A percentile compares a stretch with the other conserved stretches of the same genome.
phyloP scores from a whole-genome alignment of 257 asterid species.

The Thymus quinquecostatus region DNA sequence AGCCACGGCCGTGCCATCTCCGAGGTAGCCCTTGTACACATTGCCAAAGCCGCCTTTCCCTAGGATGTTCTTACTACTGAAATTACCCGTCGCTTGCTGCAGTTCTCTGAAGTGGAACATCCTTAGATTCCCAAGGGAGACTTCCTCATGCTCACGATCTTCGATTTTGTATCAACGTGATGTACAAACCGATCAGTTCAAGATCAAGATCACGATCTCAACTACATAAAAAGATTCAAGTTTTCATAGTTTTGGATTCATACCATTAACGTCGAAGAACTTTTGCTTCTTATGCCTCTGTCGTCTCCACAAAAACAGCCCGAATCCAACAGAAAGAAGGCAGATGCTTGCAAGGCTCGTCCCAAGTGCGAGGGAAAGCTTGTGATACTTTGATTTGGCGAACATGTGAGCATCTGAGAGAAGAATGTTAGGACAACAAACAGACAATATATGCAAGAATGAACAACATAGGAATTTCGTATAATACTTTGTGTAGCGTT shows the following conservation, averaged over 20 bases:
- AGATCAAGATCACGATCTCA: not conserved
- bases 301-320: slow-evolving; percentile 68
- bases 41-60: slow-evolving; percentile 97
- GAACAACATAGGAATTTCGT: not conserved
- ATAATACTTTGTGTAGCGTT: slow-evolving; percentile 66
- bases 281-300: slow-evolving; percentile 45
- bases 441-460: not conserved
- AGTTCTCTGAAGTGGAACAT: slow-evolving; percentile 82
- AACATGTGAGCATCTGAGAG: slow-evolving; percentile 50
- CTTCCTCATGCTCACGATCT: slow-evolving; percentile 75
- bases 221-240: not conserved
- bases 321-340: slow-evolving; percentile 60
- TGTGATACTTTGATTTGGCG: slow-evolving; percentile 56
- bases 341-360: slow-evolving; percentile 66
- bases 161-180: slow-evolving; percentile 14
- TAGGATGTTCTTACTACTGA: slow-evolving; percentile 76
- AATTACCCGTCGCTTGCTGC: slow-evolving; percentile 81
- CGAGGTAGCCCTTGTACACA: slow-evolving; percentile 82
- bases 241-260: slow-evolving; percentile 12
- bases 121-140: slow-evolving; percentile 86
- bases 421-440: slow-evolving; percentile 13
- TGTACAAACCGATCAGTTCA: slow-evolving; percentile 9
- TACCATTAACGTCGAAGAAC: slow-evolving; percentile 67
- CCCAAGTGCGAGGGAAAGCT: slow-evolving; percentile 69
- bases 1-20: slow-evolving; percentile 84